Percentiles rank a stretch among this genome's conserved stretches.
Conservation (phyloP, 2,329 filamentous ascomycete genomes). For the Dissoconium aciculare region DNA sequence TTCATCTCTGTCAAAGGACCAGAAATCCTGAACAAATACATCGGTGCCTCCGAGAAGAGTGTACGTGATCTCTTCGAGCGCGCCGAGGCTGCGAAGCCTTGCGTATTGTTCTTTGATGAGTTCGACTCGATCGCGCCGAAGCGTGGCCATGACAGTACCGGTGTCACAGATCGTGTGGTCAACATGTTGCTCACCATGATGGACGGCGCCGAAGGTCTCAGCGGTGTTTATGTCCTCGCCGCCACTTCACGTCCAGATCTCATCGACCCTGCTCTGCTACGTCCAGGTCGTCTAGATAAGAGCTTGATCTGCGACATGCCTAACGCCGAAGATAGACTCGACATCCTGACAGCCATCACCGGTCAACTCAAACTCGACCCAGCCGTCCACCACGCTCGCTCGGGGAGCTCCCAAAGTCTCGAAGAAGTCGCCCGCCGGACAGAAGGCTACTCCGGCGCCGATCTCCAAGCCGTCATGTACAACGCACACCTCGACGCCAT, state of each 20-base stretch:
- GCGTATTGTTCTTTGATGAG: slow-evolving; percentile 95
- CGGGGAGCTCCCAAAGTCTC: slow-evolving; percentile 27
- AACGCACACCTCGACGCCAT: slow-evolving; percentile 96
- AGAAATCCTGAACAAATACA: slow-evolving; percentile 98
- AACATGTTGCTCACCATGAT: slow-evolving; percentile 98
- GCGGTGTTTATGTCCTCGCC: slow-evolving; percentile 88
- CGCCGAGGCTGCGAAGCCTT: slow-evolving; percentile 77
- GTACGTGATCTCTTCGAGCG: slow-evolving; percentile 91
- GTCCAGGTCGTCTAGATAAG: slow-evolving; percentile 87
- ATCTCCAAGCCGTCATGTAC: slow-evolving; percentile 86
- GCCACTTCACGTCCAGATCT: slow-evolving; percentile 87
- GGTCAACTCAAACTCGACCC: slow-evolving; percentile 59
- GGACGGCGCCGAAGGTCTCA: slow-evolving; percentile 92
- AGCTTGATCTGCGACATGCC: slow-evolving; percentile 85
- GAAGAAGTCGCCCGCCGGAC: slow-evolving; percentile 64
- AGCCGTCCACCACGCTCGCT: slow-evolving; percentile 40
- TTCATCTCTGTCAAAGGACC: slow-evolving; percentile 98
- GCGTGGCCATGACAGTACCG: slow-evolving; percentile 88
- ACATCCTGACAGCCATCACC: slow-evolving; percentile 76
- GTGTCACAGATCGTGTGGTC: slow-evolving; percentile 95
- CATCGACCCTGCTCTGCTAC: slow-evolving; percentile 82
- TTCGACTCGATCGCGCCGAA: slow-evolving; percentile 98
- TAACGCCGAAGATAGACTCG: slow-evolving; percentile 59
- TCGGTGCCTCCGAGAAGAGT: slow-evolving; percentile 90
- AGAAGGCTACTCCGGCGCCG: slow-evolving; percentile 83